Evolutionary conservation across 352 stramenopile species (phyloP), one percentile per base, ranked within the genome.

Genomic region (Pythium inflatum): DNA sequence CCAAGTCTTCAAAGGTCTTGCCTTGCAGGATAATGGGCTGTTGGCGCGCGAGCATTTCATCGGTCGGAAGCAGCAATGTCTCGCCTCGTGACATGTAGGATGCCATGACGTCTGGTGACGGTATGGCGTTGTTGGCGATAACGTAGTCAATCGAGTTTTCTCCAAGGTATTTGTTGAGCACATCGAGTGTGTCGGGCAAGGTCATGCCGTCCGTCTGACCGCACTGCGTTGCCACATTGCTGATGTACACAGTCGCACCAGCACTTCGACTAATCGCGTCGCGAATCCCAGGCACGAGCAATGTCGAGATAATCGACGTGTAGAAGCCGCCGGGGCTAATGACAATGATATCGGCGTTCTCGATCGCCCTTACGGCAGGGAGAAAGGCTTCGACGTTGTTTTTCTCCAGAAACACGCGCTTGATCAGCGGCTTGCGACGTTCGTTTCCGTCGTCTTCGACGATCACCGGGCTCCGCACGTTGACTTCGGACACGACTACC

Each of bases 291-390:
- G 88, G 88, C 3, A 94, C 88, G 7, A 95, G 70, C 22, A 95
- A 70, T 20, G 86, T 88, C 16, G 86, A 76, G 60, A 94, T 92
- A 50, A 95, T 95, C 14, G 88, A 95, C 50, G 88, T 94, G 76
- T 94, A 95, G 59, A 95, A 95, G 12, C 85, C 88, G 1, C 88
- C 88, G 22, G 86, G 86, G 20, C 83, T 92, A 38, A 95, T 77
- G 38, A 95, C 77, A 28, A 94, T 93, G 58, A 95, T 88, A 55
- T 95, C 88, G n/a, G 88, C 88, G 13, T 88, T 88, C 67, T 94
- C 83, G 48, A 95, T 94, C 14, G 88, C 86, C 34, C 82, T 77
- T n/a, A 95, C 85, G 0, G 88, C 88, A 5, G 83, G 85, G 1
- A 84, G 67, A 43, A 92, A 95, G 1, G 88, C 88, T 45, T 87